These are phyloP conservation scores for Yamadazyma dushanensis DNA, from an alignment of 1,139 yeast genomes.

Conservation along the genomic window DNA sequence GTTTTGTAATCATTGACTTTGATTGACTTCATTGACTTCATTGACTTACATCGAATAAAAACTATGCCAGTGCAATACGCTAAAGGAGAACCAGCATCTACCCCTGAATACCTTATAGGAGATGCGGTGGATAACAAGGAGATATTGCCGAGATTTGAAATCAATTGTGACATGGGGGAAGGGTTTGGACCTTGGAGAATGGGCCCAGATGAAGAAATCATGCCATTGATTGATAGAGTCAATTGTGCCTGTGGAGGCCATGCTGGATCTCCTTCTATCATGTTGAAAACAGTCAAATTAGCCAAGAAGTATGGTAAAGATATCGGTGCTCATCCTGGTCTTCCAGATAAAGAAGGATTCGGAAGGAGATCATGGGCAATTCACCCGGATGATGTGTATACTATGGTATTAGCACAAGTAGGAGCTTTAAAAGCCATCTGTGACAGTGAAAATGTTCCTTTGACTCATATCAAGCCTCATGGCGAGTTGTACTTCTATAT, in stretches of 20 bases:
- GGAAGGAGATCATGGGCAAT: slow-evolving; percentile 35
- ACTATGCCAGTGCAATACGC: slow-evolving; percentile 2
- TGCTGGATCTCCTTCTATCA: slow-evolving; percentile 36
- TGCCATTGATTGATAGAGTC: slow-evolving; percentile 39
- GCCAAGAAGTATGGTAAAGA: slow-evolving; percentile 32
- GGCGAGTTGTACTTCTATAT: slow-evolving; percentile 38
- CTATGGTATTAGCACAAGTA: slow-evolving; percentile 34
- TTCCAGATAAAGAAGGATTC: slow-evolving; percentile 37
- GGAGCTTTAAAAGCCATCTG: slow-evolving; percentile 39
- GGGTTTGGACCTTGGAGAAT: slow-evolving; percentile 38
- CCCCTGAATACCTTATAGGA: slow-evolving; percentile 15
- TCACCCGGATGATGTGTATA: slow-evolving; percentile 34
- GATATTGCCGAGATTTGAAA: slow-evolving; percentile 21
- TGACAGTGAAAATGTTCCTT: slow-evolving; percentile 32
- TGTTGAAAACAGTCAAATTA: slow-evolving; percentile 30
- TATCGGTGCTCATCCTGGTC: slow-evolving; percentile 40
- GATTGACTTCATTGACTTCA: no score
- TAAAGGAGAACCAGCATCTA: slow-evolving; percentile 11
- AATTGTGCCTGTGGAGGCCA: slow-evolving; percentile 42
- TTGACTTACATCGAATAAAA: not conserved
- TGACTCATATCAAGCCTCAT: slow-evolving; percentile 37
- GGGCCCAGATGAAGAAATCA: slow-evolving; percentile 40
- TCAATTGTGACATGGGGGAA: slow-evolving; percentile 41
- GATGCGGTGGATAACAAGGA: slow-evolving; percentile 15
- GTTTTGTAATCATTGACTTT: no score